Base-by-base conservation (phyloP, 768 basidiomycete genomes). In the Astraeus odoratus region DNA sequence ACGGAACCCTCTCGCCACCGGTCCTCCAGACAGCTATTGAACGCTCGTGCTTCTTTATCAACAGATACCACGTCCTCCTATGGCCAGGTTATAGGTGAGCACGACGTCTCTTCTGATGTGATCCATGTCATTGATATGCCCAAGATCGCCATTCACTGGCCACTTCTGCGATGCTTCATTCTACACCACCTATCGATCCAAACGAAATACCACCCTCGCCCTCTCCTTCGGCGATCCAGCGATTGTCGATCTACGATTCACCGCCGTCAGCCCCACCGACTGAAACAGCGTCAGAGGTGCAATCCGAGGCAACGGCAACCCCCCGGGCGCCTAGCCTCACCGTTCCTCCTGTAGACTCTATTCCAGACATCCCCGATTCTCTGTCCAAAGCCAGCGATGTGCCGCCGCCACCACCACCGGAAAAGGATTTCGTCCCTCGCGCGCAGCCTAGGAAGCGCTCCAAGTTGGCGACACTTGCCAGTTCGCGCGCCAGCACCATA, bases 381-480 rank as follows among this genome's bases (percentile, higher is more conserved):
- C 59, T 64, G 45, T 77, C 77, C 29, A 76, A 73, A 60, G 73
- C 73, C 18, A 72, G 59, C 38, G 53, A 49, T 34, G 58, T 51
- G 30, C 52, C 65, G 30, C 52, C 65, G 3, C 64, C 61, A 30
- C 49, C 46, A 5, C 50, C 33, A 20, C 62, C 51, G 46, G 56
- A 35, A 49, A 58, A 47, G 30, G 46, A 59, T 43, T 47, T 51
- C 23, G 54, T 51, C 24, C 59, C 50, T 25, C 56, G 57, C 38
- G 46, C 48, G 16, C 59, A 55, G 20, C 43, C 55, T 26, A 52
- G 47, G 33, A 76, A 71, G 54, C 77, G 75, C 49, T 87, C 86
- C 7, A 88, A 85, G 54, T 65, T 89, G 30, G 80, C 83, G 1
- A 71, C 73, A 47, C 65, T 88, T 16, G 84, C 86, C 9, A 81